Evolutionary conservation across 495 filamentous ascomycete genomes (phyloP).

Genomic region (Xylaria flabelliformis): DNA sequence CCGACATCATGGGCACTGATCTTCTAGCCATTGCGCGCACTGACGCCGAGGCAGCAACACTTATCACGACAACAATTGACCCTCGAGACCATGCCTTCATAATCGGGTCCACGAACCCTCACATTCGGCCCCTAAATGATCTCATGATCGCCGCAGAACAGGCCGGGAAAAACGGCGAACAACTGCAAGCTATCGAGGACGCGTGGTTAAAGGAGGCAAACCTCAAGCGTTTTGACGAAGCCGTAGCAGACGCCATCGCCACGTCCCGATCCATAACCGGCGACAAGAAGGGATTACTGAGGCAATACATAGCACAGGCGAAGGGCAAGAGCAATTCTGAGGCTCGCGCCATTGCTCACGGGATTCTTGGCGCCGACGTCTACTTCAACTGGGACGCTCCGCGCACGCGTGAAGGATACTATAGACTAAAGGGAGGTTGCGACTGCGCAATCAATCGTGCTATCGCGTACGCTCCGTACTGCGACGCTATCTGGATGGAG

Average conservation of each 20-base stretch:
- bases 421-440: constrained; percentile 88
- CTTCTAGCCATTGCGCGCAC: constrained; percentile 91
- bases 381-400: constrained; percentile 93
- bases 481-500: constrained; percentile 99
- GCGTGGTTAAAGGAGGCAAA: constrained; percentile 81
- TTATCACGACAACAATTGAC: constrained; percentile 96
- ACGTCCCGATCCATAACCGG: constrained; percentile 52
- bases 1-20: constrained; percentile 96
- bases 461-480: constrained; percentile 90
- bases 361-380: constrained; percentile 80
- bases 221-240: constrained; percentile 90
- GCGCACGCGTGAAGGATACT: constrained; percentile 92
- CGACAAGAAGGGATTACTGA: constrained; percentile 70
- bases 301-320: constrained; percentile 66
- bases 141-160: constrained; percentile 88
- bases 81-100: constrained; percentile 94
- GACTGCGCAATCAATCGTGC: constrained; percentile 92
- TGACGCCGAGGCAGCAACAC: constrained; percentile 95
- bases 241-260: constrained; percentile 83
- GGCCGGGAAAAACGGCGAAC: constrained; percentile 77
- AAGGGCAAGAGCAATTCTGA: constrained; percentile 89
- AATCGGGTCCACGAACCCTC: constrained; percentile 84
- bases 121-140: constrained; percentile 83
- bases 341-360: constrained; percentile 81
- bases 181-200: constrained; percentile 93